A percentile compares a stretch with the other conserved stretches of the same genome.
Evolutionary conservation across 2,329 filamentous ascomycete genomes (phyloP).

Genomic region (Diplodia sapinea): DNA sequence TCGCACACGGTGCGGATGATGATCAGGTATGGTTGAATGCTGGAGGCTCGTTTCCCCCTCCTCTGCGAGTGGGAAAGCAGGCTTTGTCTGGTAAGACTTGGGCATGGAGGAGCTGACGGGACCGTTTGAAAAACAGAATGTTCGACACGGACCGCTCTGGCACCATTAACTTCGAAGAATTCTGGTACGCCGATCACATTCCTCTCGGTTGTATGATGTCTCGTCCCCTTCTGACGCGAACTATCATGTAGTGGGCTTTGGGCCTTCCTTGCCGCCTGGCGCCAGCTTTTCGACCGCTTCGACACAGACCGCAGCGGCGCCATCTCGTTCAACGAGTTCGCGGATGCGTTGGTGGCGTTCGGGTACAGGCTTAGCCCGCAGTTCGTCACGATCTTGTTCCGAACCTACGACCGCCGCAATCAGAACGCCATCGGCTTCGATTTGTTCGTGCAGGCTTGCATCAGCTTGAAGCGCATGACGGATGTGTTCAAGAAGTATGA

Average conservation of each 20-base stretch:
- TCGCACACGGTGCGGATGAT: slow-evolving; percentile 95
- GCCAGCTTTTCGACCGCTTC: slow-evolving; percentile 92
- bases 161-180: slow-evolving; percentile 92
- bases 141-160: slow-evolving; percentile 92
- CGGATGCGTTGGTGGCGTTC: slow-evolving; percentile 86
- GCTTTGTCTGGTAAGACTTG: neutral
- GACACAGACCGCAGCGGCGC: slow-evolving; percentile 85
- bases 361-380: slow-evolving; percentile 85
- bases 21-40: slow-evolving; percentile 63
- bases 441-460: slow-evolving; percentile 96
- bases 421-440: slow-evolving; percentile 71
- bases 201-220: neutral
- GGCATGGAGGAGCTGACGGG: neutral
- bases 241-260: slow-evolving; percentile 70
- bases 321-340: slow-evolving; percentile 86
- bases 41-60: neutral
- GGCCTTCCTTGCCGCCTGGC: slow-evolving; percentile 95
- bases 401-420: slow-evolving; percentile 73
- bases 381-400: slow-evolving; percentile 85
- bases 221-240: neutral
- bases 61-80: neutral
- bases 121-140: slow-evolving; percentile 65
- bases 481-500: slow-evolving; percentile 99
- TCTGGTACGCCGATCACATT: slow-evolving; percentile 64
- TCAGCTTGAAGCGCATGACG: slow-evolving; percentile 96